Evolutionary conservation across 352 stramenopile species (phyloP), one percentile per base, ranked within the genome.

Genomic region (Globisporangium emineosum): DNA sequence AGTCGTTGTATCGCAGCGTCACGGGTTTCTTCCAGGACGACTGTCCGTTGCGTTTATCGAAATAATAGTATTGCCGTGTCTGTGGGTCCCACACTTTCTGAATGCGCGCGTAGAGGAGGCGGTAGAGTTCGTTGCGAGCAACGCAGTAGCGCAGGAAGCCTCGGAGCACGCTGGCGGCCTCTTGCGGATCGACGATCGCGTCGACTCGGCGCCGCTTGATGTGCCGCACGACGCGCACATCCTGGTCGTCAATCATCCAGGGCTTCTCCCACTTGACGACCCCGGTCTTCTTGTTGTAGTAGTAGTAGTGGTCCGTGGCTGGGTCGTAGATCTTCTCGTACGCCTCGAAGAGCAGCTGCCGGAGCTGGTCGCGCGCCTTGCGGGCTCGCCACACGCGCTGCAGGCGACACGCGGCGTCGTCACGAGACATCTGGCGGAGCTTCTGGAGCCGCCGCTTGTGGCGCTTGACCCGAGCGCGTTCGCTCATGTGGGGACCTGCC

Each of bases 271-370:
- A 93, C 47, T 81, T 82, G 21, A 89, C 83, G 6, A 70, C 66
- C 3, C 82, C 75, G 6, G 78, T 94, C 30, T 79, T 82, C 33
- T 68, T 79, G 76, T 94, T 94, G 73, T 90, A 84, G 70, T 91
- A 94, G 67, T 91, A 94, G 49, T 69, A 90, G 50, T 87, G 71
- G 5, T 79, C 65, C 12, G 77, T 88, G 6, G 65, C 64, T 2
- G 81, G 77, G 57, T 94, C 86, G 32, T 76, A 92, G 29, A 93
- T 82, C 56, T 89, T 86, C 71, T 92, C 85, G 62, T 91, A 91
- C 8, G 75, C 75, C 21, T 79, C 76, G 13, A 79, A 65, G 17
- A 91, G 66, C 37, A 82, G 60, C 37, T 64, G 37, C 1, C 68
- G 70, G 9, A 90, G 60, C 43, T 87, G 64, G 2, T 65, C 55